Conservation (phyloP, 2,329 filamentous ascomycete species). For the Xylariales sp. region DNA sequence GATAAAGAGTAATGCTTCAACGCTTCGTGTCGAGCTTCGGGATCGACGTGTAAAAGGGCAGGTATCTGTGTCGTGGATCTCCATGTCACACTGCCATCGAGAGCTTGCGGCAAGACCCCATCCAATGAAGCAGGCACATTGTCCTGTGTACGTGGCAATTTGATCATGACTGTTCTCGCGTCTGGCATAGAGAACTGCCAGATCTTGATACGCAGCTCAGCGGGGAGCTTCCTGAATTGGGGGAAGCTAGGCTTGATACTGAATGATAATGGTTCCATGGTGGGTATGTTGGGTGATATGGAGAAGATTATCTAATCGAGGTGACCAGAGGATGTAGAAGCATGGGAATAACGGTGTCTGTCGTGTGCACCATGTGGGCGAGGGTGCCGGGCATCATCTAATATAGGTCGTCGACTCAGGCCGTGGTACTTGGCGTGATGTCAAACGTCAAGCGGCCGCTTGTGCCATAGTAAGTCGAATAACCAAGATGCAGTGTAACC, state of each 20-base stretch:
- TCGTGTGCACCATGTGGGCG: conserved; percentile 39
- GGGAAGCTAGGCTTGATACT: conserved; percentile 41
- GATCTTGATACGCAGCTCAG: conserved; percentile 50
- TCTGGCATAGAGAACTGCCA: conserved; percentile 50
- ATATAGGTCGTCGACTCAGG: conserved; percentile 39
- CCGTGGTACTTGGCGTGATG: conserved; percentile 38
- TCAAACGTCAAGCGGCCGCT: conserved; percentile 30
- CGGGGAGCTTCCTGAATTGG: conserved; percentile 48
- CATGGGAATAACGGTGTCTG: conserved; percentile 28
- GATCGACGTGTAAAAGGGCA: conserved; percentile 49
- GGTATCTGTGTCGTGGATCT: conserved; percentile 48
- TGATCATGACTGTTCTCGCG: conserved; percentile 46
- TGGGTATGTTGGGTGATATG: conserved; percentile 38
- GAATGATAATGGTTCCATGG: conserved; percentile 43
- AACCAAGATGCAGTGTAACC: conserved; percentile 32
- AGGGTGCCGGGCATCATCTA: conserved; percentile 42
- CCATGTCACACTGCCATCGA: conserved; percentile 44
- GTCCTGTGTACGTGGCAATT: conserved; percentile 42
- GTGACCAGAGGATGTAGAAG: conserved; percentile 40
- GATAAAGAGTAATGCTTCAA: conserved; percentile 49
- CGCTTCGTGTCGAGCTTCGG: conserved; percentile 50
- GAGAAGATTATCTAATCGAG: conserved; percentile 41
- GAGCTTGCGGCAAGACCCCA: conserved; percentile 38
- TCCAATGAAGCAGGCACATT: conserved; percentile 44
- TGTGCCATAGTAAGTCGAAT: conserved; percentile 17